A percentile compares a stretch with the other conserved stretches of the same genome.
phyloP scores from a whole-genome alignment of 306 rosid species.

The Senna tora region DNA sequence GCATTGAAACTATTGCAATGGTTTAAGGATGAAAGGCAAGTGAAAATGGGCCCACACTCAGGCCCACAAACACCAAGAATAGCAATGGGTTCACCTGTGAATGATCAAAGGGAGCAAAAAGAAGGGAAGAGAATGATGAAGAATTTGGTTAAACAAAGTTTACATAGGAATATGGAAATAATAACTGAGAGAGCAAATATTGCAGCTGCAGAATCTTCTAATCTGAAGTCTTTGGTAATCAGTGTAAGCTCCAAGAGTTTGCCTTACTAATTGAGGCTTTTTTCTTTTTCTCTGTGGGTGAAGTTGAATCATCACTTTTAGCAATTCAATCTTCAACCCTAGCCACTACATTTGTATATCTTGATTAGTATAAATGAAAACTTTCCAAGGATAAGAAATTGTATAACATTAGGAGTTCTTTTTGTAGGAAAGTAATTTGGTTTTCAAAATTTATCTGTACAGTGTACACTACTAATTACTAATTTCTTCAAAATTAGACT shows the following conservation, averaged over 20 bases:
- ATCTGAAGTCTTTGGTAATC: conserved; percentile 56
- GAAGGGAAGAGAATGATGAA: conserved; percentile 79
- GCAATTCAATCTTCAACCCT: not conserved
- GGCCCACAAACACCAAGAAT: conserved; percentile 66
- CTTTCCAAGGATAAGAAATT: not conserved
- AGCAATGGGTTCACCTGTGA: conserved; percentile 52
- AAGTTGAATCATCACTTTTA: not conserved
- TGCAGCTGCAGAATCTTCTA: conserved; percentile 47
- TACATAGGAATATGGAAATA: conserved; percentile 65
- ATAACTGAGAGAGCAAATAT: conserved; percentile 61
- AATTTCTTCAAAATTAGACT: too few relatives aligned
- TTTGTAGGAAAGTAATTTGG: not conserved
- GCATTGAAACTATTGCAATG: conserved; percentile 62
- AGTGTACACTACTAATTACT: too few relatives aligned
- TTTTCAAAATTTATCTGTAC: too few relatives aligned
- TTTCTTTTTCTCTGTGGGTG: conserved; percentile 28
- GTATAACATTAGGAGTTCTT: not conserved
- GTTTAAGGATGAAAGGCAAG: conserved; percentile 68
- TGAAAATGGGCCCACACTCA: conserved; percentile 66
- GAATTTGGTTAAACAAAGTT: conserved; percentile 72
- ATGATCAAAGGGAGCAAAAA: conserved; percentile 44
- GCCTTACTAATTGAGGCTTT: conserved; percentile 48
- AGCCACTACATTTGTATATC: not conserved
- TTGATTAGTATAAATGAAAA: not conserved
- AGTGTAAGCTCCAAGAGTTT: conserved; percentile 77